Conservation (phyloP, 2,329 filamentous ascomycete species). For the Neonectria coccinea region DNA sequence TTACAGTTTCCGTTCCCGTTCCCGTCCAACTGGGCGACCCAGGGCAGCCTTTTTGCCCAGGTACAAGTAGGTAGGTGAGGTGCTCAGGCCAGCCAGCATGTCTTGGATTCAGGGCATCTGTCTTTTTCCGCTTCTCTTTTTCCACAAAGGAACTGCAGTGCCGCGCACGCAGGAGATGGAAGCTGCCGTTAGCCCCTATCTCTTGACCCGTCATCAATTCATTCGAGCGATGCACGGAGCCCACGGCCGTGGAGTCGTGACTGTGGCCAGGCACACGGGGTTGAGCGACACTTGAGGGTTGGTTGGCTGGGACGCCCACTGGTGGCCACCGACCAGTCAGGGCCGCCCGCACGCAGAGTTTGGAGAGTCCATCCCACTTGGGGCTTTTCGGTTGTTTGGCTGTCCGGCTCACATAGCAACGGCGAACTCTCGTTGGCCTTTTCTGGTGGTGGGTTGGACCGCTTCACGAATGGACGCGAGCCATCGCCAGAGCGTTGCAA, state of each 20-base stretch:
- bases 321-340: conserved; percentile 11
- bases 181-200: conserved; percentile 6
- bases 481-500: conserved; percentile 4
- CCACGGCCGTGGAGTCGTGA: conserved; percentile 8
- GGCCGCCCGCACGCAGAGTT: conserved; percentile 20
- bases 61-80: neutral
- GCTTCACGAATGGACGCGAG: conserved; percentile 16
- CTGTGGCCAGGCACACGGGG: conserved; percentile 31
- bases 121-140: conserved; percentile 1
- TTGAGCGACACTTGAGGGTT: conserved; percentile 39
- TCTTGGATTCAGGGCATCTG: conserved; percentile 21
- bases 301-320: conserved; percentile 24
- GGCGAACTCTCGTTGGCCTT: conserved; percentile 20
- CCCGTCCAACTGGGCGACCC: conserved; percentile 10
- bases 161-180: neutral
- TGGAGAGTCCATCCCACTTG: neutral
- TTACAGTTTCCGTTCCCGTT: conserved; percentile 21
- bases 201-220: neutral
- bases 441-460: conserved; percentile 16
- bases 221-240: neutral
- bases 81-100: conserved; percentile 20
- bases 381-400: conserved; percentile 9
- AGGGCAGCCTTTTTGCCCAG: conserved; percentile 6
- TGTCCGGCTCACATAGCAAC: conserved; percentile 19
- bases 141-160: neutral